Base-by-base conservation (phyloP, 768 basidiomycete species). In the Postia placenta region DNA sequence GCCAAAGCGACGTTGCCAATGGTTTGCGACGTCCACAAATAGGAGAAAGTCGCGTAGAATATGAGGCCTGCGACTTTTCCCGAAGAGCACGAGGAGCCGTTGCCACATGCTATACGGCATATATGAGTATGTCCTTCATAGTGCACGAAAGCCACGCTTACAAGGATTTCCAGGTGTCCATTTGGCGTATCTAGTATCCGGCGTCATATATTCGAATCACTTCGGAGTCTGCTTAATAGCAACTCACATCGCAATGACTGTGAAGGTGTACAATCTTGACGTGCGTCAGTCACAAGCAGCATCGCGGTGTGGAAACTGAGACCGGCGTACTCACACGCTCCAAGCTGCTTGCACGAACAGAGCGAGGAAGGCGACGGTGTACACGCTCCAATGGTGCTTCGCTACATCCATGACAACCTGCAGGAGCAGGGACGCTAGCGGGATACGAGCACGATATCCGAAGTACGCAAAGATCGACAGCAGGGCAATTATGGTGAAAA, bases 371-470 rank as follows among this genome's bases (percentile, higher is more conserved):
- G 83, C 84, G 11, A 91, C 86, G n/a, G 78, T 70, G 60, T 87
- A 92, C 19, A 92, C 88, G 45, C 80, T 81, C 48, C 74, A 79
- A 62, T 92, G 87, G 59, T 90, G 87, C 58, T 90, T 91, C 36
- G 87, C 78, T 19, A 92, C 76, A 55, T 92, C 89, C 74, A 92
- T 87, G 5, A 86, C 84, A 22, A 87, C 81, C 64, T 91, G 87
- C 3, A 92, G 74, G 2, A 91, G 75, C 5, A 92, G 65, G 6
- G 85, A 79, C 1, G 88, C 87, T 2, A 93, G 70, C 0, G 88
- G 89, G 45, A 93, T 92, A 25, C 88, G 82, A 7, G 74, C 75
- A 48, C 74, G 73, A 60, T 78, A 83, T 17, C 81, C 87, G 55
- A 74, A 87, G 69, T 92, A 92, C 23, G 83, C 76, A 12, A 92